These are phyloP conservation scores for Symbiodinium natans DNA, from an alignment of 73 alveolate genomes.

Conservation along the genomic window DNA sequence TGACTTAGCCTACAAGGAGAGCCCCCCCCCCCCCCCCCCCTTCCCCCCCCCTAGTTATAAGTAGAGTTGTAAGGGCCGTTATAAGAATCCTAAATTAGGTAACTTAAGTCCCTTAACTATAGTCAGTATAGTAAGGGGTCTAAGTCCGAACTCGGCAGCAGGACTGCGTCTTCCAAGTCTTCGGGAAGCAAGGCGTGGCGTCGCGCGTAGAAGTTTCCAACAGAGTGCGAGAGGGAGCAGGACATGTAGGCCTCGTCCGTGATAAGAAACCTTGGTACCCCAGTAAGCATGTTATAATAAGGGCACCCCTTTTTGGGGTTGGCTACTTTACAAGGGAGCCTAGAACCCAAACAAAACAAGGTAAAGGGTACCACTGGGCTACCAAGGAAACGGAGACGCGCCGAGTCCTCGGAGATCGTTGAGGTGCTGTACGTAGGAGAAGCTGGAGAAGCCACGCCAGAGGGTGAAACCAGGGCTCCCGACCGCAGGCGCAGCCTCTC, in stretches of 20 bases:
- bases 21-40: neutral
- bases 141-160: too few relatives aligned
- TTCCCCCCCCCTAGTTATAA: too few relatives aligned
- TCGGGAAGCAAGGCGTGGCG: slow-evolving; percentile 73
- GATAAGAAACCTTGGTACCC: too few relatives aligned
- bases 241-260: slow-evolving; percentile 80
- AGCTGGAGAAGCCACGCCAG: slow-evolving; percentile 80
- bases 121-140: too few relatives aligned
- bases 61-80: neutral
- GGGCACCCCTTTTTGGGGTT: too few relatives aligned
- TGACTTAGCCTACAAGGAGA: neutral
- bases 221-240: slow-evolving; percentile 52
- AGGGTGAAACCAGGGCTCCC: slow-evolving; percentile 29
- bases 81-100: neutral
- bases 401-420: neutral
- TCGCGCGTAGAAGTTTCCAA: slow-evolving; percentile 80
- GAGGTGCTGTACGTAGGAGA: slow-evolving; percentile 31
- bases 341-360: too few relatives aligned
- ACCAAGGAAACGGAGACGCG: neutral
- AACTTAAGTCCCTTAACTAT: too few relatives aligned
- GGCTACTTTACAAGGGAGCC: too few relatives aligned
- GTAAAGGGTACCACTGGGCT: too few relatives aligned
- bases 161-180: slow-evolving; percentile 75
- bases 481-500: slow-evolving; percentile 21
- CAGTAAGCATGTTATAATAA: too few relatives aligned